Evolutionary conservation across 1,284 basidiomycete species (phyloP), one percentile per base, ranked within the genome.

Genomic region (Leccinum fallax): DNA sequence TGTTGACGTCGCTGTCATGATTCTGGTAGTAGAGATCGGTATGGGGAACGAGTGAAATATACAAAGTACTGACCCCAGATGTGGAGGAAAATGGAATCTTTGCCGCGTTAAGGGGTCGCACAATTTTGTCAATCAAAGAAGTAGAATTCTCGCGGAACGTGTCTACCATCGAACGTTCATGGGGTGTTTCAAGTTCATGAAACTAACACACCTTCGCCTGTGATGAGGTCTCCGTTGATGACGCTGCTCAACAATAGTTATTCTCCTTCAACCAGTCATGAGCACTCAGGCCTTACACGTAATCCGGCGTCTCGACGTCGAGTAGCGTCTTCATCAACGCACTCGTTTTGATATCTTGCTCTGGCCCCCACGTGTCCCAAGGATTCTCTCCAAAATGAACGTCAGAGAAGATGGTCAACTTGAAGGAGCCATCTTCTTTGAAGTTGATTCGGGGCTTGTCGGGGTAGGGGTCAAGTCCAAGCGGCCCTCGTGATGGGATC

Each of bases 311-410:
- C 71, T 89, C 87, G 54, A 81, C 75, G 1, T 72, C 67, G 28
- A 89, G 68, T 10, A 89, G 78, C 0, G 66, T 76, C 28, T 80
- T 78, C 83, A 88, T 85, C 61, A 89, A 67, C n/a, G 69, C 69
- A 1, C 77, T 78, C 59, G 85, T 87, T 52, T 87, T 85, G 26
- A 78, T 71, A 64, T 89, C 87, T 66, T 89, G 86, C 65, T 81
- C 72, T 21, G 83, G 85, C 0, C 87, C 87, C 85, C 86, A 87
- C 9, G 63, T 71, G 58, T 87, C 86, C 85, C 85, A 87, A 7
- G 86, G 85, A 66, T 88, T 87, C 71, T 88, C 87, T 24, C 87
- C 88, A 62, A 80, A 89, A 67, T 89, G 88, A 34, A 88, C 69
- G 66, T 89, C 88, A 4, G 86, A 87, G 69, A 89, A 88, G 4